A percentile compares a stretch with the other conserved stretches of the same genome.
These are phyloP conservation scores for Zelopaecilomyces penicillatus DNA, from an alignment of 2,329 filamentous ascomycete genomes.

Conservation along the genomic window DNA sequence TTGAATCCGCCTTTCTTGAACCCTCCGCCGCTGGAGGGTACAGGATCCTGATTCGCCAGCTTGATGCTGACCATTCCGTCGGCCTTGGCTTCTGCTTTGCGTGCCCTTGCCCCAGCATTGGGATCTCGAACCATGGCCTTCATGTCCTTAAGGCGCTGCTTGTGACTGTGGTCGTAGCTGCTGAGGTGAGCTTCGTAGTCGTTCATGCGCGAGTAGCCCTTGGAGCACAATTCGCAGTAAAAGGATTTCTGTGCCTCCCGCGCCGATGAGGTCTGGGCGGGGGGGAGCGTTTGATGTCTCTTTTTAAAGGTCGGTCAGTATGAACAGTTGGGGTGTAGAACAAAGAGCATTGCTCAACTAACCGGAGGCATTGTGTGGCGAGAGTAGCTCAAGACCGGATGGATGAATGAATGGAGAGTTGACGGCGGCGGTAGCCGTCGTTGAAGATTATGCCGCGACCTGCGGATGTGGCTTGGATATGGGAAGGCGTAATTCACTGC, in stretches of 20 bases:
- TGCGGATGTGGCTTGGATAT: too few species aligned
- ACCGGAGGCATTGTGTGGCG: constrained; percentile 46
- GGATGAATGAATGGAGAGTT: too few species aligned
- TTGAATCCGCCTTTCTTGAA: constrained; percentile 68
- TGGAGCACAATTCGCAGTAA: constrained; percentile 80
- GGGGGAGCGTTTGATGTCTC: constrained; percentile 50
- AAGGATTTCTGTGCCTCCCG: constrained; percentile 73
- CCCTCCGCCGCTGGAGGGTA: constrained; percentile 29
- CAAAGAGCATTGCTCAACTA: constrained; percentile 15
- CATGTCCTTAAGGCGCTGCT: constrained; percentile 82
- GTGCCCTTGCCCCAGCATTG: constrained; percentile 52
- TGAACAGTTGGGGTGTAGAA: background rate
- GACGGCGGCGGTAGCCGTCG: too few species aligned
- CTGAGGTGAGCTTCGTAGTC: constrained; percentile 93
- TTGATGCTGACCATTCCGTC: constrained; percentile 63
- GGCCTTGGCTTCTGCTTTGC: constrained; percentile 63
- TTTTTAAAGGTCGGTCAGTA: constrained; percentile 17
- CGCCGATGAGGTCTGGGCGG: constrained; percentile 53
- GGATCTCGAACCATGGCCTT: constrained; percentile 73
- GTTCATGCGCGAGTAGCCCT: constrained; percentile 90
- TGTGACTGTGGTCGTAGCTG: constrained; percentile 93
- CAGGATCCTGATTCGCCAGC: constrained; percentile 31
- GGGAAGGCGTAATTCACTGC: too few species aligned
- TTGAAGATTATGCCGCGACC: background rate
- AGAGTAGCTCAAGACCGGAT: too few species aligned